Base-by-base conservation (phyloP, 2,329 filamentous ascomycete species). In the Phaeoacremonium minimum region DNA sequence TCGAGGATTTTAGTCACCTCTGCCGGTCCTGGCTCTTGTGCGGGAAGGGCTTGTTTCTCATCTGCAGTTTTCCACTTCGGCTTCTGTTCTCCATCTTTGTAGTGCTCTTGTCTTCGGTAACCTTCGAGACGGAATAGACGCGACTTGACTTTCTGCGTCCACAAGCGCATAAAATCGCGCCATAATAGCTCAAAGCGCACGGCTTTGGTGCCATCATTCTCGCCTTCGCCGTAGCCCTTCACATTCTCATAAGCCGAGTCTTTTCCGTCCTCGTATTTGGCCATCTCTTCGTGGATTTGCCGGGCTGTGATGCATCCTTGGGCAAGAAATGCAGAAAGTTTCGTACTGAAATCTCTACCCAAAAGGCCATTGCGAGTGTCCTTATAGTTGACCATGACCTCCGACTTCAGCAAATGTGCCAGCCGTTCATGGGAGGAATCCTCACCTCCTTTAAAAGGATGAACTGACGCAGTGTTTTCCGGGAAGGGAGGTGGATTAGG, bases 131-230 rank as follows among this genome's bases (percentile, higher is more conserved):
- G 61, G 53, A 87, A 91, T 4, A 91, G 69, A 15, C 73, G 75
- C 13, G 58, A 52, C 1, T 76, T 74, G 43, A 85, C 88, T 49
- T 90, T 90, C 19, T 73, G 71, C 6, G 78, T 81, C 52, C 83
- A 87, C 0, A 91, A 71, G 1, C 83, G 72, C 81, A 91, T 88
- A 50, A 90, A 91, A 50, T 91, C 87, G 28, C 86, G 67, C 85
- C 83, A 88, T 0, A 91, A 58, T 0, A 93, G 65, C 51, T 91
- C 85, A 38, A 86, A 82, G 0, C 86, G 75, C 2, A 91, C 72
- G 0, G 70, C 75, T 20, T 73, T 73, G 0, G 83, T 88, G 1
- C 86, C 85, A 18, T 77, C 75, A 35, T 83, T 89, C 54, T 89
- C 82, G 0, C 85, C 85, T 33, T 79, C 58, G 1, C 78, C 83